Conservation (phyloP, 306 rosid species). For the Cicer bijugum region DNA sequence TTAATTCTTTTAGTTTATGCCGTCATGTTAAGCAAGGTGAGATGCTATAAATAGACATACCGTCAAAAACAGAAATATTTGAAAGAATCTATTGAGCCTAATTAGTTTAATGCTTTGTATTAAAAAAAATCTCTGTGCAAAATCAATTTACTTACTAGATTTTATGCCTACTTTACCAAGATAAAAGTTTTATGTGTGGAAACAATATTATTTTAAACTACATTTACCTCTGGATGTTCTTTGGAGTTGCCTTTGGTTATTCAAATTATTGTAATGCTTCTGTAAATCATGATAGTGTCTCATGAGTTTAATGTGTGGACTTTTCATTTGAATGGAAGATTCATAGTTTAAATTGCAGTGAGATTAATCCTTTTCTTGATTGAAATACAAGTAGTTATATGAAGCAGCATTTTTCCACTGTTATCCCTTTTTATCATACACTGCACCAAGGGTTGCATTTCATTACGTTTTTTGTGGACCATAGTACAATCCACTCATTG, state of each 20-base stretch:
- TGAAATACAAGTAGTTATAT: conserved; percentile 10
- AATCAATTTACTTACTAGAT: conserved; percentile 34
- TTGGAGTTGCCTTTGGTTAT: conserved; percentile 26
- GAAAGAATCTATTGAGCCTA: conserved; percentile 36
- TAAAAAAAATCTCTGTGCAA: background rate
- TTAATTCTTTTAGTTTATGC: conserved; percentile 29
- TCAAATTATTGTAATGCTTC: conserved; percentile 2
- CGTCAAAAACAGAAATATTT: conserved; percentile 1
- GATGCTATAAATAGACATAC: conserved; percentile 17
- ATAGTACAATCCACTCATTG: conserved; percentile 38
- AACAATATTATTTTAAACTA: conserved; percentile 2
- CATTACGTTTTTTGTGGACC: background rate
- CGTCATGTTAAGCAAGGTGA: background rate
- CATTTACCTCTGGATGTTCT: conserved; percentile 28
- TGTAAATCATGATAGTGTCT: conserved; percentile 16
- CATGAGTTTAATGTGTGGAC: conserved; percentile 13
- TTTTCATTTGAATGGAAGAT: conserved; percentile 5
- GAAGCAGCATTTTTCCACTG: background rate
- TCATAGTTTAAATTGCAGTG: conserved; percentile 18
- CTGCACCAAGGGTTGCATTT: background rate
- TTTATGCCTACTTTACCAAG: conserved; percentile 39
- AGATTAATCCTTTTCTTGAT: conserved; percentile 20
- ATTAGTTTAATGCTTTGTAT: conserved; percentile 25
- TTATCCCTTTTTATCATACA: conserved; percentile 34
- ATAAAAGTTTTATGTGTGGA: conserved; percentile 1